These are phyloP conservation scores for Saturnispora gosingensis DNA, from an alignment of 805 yeast species.

Conservation along the genomic window DNA sequence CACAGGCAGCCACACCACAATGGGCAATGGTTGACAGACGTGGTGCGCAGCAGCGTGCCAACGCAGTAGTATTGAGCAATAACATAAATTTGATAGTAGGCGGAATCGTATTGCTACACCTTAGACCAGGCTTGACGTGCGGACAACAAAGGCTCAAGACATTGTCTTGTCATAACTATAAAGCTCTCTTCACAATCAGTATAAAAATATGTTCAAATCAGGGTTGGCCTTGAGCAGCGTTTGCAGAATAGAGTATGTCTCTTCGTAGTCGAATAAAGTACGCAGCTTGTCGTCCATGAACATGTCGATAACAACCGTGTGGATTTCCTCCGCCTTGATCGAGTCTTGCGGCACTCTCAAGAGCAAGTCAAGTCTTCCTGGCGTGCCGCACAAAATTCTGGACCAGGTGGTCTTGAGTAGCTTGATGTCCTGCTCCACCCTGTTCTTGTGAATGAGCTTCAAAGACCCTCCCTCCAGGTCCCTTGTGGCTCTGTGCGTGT, in stretches of 20 bases:
- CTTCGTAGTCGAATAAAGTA: slow-evolving; percentile 50
- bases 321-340: slow-evolving; percentile 35
- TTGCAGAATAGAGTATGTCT: slow-evolving; percentile 34
- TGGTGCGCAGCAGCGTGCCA: too few relatives aligned
- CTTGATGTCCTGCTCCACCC: slow-evolving; percentile 52
- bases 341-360: slow-evolving; percentile 15
- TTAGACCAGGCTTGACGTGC: too few relatives aligned
- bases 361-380: slow-evolving; percentile 41
- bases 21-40: too few relatives aligned
- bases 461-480: slow-evolving; percentile 41
- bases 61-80: too few relatives aligned
- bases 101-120: too few relatives aligned
- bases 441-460: slow-evolving; percentile 69
- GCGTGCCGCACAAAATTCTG: slow-evolving; percentile 52
- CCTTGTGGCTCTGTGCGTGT: slow-evolving; percentile 56
- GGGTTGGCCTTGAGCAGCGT: slow-evolving; percentile 27
- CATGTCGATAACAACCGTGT: slow-evolving; percentile 50
- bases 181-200: slow-evolving; percentile 20
- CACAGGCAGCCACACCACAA: too few relatives aligned
- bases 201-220: slow-evolving; percentile 45
- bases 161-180: too few relatives aligned
- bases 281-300: slow-evolving; percentile 54
- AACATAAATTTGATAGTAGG: too few relatives aligned
- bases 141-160: too few relatives aligned
- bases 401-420: slow-evolving; percentile 35